A percentile compares a stretch with the other conserved stretches of the same genome.
Evolutionary conservation across 179 eudicot genomes (phyloP).

Genomic region (Silene coronaria): DNA sequence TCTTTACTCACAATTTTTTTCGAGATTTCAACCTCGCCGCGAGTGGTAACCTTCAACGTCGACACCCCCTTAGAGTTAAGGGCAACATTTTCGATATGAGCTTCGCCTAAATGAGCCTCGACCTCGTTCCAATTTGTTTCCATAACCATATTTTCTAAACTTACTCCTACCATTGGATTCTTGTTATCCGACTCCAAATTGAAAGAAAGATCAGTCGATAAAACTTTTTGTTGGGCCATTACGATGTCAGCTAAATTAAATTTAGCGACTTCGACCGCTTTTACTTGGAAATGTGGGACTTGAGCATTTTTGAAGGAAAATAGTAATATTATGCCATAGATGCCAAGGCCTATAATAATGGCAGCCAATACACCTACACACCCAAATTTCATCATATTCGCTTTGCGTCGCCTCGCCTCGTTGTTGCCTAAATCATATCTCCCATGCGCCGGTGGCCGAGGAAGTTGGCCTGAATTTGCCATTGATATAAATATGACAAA

Average conservation of each 20-base stretch:
- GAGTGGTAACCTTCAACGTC: constrained; percentile 21
- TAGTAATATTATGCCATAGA: constrained; percentile 17
- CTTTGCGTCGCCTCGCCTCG: not conserved
- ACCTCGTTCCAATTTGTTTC: constrained; percentile 28
- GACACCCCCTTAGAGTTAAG: constrained; percentile 23
- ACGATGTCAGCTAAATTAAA: constrained; percentile 17
- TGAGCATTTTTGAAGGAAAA: constrained; percentile 24
- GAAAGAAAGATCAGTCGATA: constrained; percentile 22
- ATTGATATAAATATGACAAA: not conserved
- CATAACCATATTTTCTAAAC: constrained; percentile 26
- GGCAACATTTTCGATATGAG: constrained; percentile 19
- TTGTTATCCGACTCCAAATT: constrained; percentile 20
- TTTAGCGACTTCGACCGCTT: constrained; percentile 20
- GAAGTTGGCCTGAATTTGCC: constrained; percentile 21
- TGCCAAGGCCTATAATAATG: constrained; percentile 15
- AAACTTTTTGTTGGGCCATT: constrained; percentile 11
- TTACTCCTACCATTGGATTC: constrained; percentile 17
- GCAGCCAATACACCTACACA: constrained; percentile 5
- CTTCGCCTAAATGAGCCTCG: constrained; percentile 33
- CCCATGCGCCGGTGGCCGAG: constrained; percentile 29
- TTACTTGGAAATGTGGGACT: constrained; percentile 24
- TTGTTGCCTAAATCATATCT: constrained; percentile 21
- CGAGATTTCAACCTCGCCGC: constrained; percentile 24
- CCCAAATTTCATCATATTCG: constrained; percentile 8
- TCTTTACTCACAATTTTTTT: constrained; percentile 17